phyloP scores from a whole-genome alignment of 2,329 filamentous ascomycete species.

The Calonectria crousiana region DNA sequence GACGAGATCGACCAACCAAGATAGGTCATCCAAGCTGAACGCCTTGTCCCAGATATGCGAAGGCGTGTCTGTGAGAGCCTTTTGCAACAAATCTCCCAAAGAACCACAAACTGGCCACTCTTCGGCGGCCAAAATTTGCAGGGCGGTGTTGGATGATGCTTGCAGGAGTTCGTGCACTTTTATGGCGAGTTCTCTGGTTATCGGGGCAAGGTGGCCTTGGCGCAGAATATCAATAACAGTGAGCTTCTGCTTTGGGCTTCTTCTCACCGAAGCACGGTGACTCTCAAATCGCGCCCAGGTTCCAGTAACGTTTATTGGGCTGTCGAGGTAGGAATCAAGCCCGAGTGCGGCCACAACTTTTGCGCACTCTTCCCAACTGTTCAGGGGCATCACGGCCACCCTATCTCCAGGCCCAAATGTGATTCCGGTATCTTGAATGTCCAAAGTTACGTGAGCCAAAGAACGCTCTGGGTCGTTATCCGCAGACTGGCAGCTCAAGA shows the following conservation, averaged over 20 bases:
- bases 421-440: constrained; percentile 65
- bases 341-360: constrained; percentile 66
- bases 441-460: constrained; percentile 63
- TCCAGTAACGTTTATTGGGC: constrained; percentile 51
- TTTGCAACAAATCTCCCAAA: constrained; percentile 63
- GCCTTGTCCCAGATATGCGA: constrained; percentile 63
- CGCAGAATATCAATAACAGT: constrained; percentile 63
- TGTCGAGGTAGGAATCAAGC: constrained; percentile 59
- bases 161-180: constrained; percentile 61
- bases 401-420: constrained; percentile 66
- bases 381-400: constrained; percentile 67
- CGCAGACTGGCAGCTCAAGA: constrained; percentile 59
- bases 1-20: constrained; percentile 61
- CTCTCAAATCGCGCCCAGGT: constrained; percentile 62
- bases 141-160: constrained; percentile 62
- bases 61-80: constrained; percentile 61
- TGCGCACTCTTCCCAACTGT: constrained; percentile 66
- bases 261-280: constrained; percentile 57
- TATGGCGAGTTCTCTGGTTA: constrained; percentile 64
- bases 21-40: constrained; percentile 58
- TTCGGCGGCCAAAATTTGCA: constrained; percentile 61
- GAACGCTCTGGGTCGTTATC: constrained; percentile 60
- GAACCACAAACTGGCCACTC: constrained; percentile 66
- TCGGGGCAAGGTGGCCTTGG: constrained; percentile 63
- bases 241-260: constrained; percentile 45